phyloP scores from a whole-genome alignment of 345 rosid species.

The Sonneratia alba region DNA sequence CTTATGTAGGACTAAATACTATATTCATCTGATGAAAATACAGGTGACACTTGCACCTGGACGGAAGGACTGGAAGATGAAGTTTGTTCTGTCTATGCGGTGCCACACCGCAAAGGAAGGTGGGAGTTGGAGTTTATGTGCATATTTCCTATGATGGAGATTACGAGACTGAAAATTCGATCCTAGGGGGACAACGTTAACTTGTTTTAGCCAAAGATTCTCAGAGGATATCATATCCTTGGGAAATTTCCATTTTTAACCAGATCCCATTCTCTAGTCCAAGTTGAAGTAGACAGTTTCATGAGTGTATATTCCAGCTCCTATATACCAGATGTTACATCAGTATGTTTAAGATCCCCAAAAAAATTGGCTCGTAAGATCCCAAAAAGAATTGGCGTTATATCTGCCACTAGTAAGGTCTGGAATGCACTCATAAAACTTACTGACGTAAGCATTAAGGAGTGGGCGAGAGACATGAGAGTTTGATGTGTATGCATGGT shows the following conservation, averaged over 20 bases:
- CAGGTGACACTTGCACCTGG: slow-evolving; percentile 7
- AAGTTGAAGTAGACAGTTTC: neutral
- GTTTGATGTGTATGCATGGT: too few relatives aligned
- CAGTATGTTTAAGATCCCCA: too few relatives aligned
- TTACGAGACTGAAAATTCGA: slow-evolving; percentile 8
- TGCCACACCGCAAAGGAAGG: slow-evolving; percentile 17
- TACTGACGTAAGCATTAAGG: too few relatives aligned
- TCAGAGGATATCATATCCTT: neutral
- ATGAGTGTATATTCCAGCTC: too few relatives aligned
- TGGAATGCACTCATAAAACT: too few relatives aligned
- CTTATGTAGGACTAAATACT: neutral
- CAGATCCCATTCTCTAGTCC: neutral
- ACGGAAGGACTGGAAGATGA: slow-evolving; percentile 14
- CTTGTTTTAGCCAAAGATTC: slow-evolving; percentile 10
- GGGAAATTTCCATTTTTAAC: neutral
- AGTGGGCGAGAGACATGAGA: too few relatives aligned
- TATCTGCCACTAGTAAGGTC: too few relatives aligned
- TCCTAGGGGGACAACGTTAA: slow-evolving; percentile 11
- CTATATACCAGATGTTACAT: too few relatives aligned
- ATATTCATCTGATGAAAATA: neutral
- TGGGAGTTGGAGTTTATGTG: slow-evolving; percentile 12
- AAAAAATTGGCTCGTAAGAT: too few relatives aligned
- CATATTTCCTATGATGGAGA: slow-evolving; percentile 10
- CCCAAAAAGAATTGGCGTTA: too few relatives aligned
- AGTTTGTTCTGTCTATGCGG: slow-evolving; percentile 12